Base-by-base conservation (phyloP, 305 asterid genomes). In the Plantago coronopus region DNA sequence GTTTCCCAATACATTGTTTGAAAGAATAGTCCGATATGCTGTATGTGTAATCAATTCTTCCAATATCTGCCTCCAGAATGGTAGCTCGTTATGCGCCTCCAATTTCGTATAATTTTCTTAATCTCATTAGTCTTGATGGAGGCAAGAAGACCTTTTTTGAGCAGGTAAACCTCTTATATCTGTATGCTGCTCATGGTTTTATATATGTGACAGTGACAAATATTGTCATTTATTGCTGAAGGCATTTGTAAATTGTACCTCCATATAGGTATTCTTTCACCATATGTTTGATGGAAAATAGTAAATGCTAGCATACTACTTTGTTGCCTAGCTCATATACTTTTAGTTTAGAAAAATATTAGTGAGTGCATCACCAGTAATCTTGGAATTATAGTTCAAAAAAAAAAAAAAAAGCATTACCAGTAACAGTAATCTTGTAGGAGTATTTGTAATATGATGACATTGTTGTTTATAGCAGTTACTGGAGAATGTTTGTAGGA, bases 21-120 rank as follows among this genome's bases (percentile, higher is more conserved):
- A 43, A 50, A 17, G 40, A 25, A 55, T 61, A 17, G 17, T 43
- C 14, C 49, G 56, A 19, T 53, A 17, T 72, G 60, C 34, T 18
- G 4, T 22, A 12, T 57, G 64, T 48, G 70, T 74, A 17, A 62
- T 31, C 61, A 54, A 63, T 65, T 43, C 51, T 69, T 67, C 73
- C 61, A 59, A 59, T 44, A 57, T 69, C 64, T 79, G 66, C 63
- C 23, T 74, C 17, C 94, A 93, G 99, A 86, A 83, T 87, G 97
- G 91, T 93, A 70, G 99, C 97, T 70, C 91, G 97, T 50, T 93
- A 93, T 74, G 99, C 97, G 4, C 99, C 99, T 68, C 94, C 99
- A 53, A 82, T 93, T 78, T 93, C 99, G 1, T 93, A 83, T 75
- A 93, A 93, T 83, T 93, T 93, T 76, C 96, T 93, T 57, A 89